Evolutionary conservation across 768 basidiomycete species (phyloP), one percentile per base, ranked within the genome.

Genomic region (Tulasnella sp.): DNA sequence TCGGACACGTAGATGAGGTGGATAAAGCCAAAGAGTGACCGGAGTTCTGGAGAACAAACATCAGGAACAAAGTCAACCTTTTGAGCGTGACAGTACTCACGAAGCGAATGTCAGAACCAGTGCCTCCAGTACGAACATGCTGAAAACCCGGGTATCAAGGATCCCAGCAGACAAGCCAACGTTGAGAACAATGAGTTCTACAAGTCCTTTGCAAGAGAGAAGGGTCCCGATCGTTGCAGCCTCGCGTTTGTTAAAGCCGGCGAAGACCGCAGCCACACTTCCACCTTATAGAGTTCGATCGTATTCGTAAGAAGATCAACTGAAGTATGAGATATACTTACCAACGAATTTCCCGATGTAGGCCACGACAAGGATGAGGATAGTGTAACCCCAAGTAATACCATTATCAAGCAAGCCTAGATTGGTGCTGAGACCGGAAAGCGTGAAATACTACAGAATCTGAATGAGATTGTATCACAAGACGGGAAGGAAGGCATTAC

Each of bases 121-220:
- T 0, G 86, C 83, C 60, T 85, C 83, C 16, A 96, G 70, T 34
- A 96, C 89, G 59, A 96, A 92, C 89, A 95, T 96, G 0, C 88
- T 85, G 66, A 96, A 92, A 5, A 95, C 83, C 22, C 73, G 74
- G 27, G 63, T 58, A 54, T 68, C 64, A 42, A 98, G 70, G 45
- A 93, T 90, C 0, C 78, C 77, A 3, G 86, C 89, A 2, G 73
- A 69, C 2, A 93, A 70, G 3, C 93, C 92, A 56, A 98, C 86
- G 59, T 98, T 99, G 56, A 98, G 78, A 3, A 98, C 92, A 59
- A 98, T 95, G 15, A 96, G 71, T 61, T 95, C 92, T 8, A 96
- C 84, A 4, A 95, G 72, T 20, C 45, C 91, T 72, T 98, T 92
- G 62, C 91, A 93, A 60, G 81, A 85, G 92, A 99, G 96, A 45